Evolutionary conservation across 2,329 filamentous ascomycete genomes (phyloP).

Genomic region (Alternaria atra): DNA sequence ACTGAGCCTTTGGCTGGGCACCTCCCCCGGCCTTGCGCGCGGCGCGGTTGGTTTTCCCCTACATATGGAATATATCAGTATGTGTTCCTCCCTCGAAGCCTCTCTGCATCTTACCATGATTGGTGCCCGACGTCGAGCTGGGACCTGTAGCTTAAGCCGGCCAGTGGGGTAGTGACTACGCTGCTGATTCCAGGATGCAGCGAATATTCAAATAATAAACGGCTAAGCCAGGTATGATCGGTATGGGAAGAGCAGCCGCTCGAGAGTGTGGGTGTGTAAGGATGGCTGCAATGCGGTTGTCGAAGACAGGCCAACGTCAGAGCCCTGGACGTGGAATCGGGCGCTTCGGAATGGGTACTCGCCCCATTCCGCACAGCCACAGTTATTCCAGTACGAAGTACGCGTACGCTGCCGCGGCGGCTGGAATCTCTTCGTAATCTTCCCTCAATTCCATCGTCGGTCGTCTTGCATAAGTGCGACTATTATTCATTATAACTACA

Average conservation of each 20-base stretch:
- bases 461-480: background rate
- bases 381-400: slow-evolving; percentile 14
- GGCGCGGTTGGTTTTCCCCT: slow-evolving; percentile 67
- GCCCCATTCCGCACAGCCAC: slow-evolving; percentile 27
- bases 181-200: slow-evolving; percentile 10
- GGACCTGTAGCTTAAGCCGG: slow-evolving; percentile 20
- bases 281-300: slow-evolving; percentile 11
- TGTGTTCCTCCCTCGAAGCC: slow-evolving; percentile 9
- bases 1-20: slow-evolving; percentile 61
- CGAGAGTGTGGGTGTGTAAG: slow-evolving; percentile 16
- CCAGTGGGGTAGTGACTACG: slow-evolving; percentile 22
- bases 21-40: slow-evolving; percentile 61
- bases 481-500: background rate
- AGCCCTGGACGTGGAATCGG: slow-evolving; percentile 15
- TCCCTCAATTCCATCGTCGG: background rate
- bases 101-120: slow-evolving; percentile 42
- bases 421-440: background rate
- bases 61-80: slow-evolving; percentile 29
- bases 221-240: slow-evolving; percentile 6
- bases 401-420: slow-evolving; percentile 14
- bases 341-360: slow-evolving; percentile 16
- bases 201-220: slow-evolving; percentile 1
- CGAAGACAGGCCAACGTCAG: slow-evolving; percentile 16
- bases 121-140: slow-evolving; percentile 45
- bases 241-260: slow-evolving; percentile 17